phyloP scores from a whole-genome alignment of 2,329 filamentous ascomycete species.

The Arachnopeziza araneosa region DNA sequence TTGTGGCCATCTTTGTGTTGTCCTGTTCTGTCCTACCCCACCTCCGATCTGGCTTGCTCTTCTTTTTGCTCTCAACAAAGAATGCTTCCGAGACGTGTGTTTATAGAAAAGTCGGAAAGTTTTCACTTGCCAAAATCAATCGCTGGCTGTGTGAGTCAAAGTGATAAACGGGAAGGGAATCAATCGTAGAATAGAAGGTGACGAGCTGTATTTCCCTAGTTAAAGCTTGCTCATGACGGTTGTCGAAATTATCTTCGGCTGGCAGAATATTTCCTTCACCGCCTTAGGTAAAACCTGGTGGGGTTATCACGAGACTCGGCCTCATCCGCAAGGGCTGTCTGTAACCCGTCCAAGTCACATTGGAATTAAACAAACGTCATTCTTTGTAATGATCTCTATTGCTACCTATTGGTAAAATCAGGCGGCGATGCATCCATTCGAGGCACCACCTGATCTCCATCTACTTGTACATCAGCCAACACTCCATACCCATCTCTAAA shows the following conservation, averaged over 20 bases:
- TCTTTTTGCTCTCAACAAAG: neutral
- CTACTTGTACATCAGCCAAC: neutral
- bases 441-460: constrained; percentile 4
- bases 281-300: neutral
- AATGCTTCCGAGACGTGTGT: neutral
- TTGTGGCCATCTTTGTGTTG: constrained; percentile 52
- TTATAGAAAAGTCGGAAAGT: neutral
- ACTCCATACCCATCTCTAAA: neutral
- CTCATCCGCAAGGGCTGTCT: too few relatives aligned
- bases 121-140: neutral
- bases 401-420: constrained; percentile 1
- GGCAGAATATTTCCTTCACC: neutral
- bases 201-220: neutral
- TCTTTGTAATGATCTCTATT: constrained; percentile 6
- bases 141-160: too few relatives aligned
- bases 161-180: neutral
- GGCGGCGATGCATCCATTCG: constrained; percentile 3
- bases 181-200: neutral
- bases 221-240: neutral
- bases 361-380: neutral
- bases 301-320: neutral
- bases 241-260: neutral
- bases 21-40: neutral
- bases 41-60: neutral
- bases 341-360: too few relatives aligned